Percentiles rank a stretch among this genome's conserved stretches.
These are phyloP conservation scores for Plenodomus tracheiphilus DNA, from an alignment of 2,329 filamentous ascomycete genomes.

Conservation along the genomic window DNA sequence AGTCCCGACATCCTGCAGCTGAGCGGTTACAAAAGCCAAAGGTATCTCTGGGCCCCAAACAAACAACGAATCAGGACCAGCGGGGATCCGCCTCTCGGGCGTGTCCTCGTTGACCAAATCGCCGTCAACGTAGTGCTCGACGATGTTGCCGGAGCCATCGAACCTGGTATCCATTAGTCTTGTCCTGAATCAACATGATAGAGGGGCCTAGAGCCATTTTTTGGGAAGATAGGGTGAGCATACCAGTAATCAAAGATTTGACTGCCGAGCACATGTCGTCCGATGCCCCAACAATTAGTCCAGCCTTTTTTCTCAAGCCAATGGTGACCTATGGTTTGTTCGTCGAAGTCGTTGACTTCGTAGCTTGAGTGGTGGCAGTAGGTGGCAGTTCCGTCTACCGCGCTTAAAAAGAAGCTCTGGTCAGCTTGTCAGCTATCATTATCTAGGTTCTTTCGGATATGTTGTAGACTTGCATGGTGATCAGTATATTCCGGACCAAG, in stretches of 20 bases:
- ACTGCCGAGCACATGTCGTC: constrained; percentile 67
- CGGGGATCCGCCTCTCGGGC: constrained; percentile 18
- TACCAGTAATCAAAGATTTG: constrained; percentile 72
- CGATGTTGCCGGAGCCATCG: constrained; percentile 52
- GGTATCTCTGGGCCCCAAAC: constrained; percentile 42
- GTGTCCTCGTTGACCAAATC: constrained; percentile 59
- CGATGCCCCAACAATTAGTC: constrained; percentile 68
- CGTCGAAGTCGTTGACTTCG: constrained; percentile 70
- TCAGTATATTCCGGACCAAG: constrained; percentile 27
- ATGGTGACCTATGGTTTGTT: constrained; percentile 68
- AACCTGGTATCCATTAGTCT: too few relatives aligned
- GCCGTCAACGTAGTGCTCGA: constrained; percentile 70
- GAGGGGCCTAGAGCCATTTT: too few relatives aligned
- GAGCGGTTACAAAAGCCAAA: background rate
- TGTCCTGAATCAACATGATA: constrained; percentile 47
- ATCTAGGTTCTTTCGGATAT: too few relatives aligned
- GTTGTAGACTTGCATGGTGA: too few relatives aligned
- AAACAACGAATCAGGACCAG: constrained; percentile 28
- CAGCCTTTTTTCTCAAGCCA: constrained; percentile 65
- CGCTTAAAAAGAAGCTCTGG: constrained; percentile 54
- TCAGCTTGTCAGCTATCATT: constrained; percentile 50
- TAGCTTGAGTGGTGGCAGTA: constrained; percentile 65
- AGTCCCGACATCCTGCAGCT: background rate
- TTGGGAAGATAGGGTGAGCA: too few relatives aligned
- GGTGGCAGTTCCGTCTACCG: constrained; percentile 32